These are phyloP conservation scores for Boletus subparvulus DNA, from an alignment of 768 basidiomycete species.

Conservation along the genomic window DNA sequence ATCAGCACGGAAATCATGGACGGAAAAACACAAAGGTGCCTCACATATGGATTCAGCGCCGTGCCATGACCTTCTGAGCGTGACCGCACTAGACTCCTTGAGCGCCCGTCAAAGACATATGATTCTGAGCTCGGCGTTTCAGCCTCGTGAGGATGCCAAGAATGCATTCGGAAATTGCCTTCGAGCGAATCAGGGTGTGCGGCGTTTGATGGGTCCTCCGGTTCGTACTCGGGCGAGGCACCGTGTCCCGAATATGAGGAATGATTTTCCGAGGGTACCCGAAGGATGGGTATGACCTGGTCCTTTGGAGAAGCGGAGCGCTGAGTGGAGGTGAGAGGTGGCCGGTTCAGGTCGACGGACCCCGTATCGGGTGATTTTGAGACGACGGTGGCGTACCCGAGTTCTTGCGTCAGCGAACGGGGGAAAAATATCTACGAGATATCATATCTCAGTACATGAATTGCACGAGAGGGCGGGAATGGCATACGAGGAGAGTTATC, in stretches of 20 bases:
- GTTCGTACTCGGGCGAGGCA: constrained; percentile 42
- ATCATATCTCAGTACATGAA: not conserved
- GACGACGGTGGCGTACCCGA: constrained; percentile 50
- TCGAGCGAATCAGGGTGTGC: constrained; percentile 19
- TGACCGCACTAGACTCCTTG: constrained; percentile 29
- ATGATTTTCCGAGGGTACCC: constrained; percentile 11
- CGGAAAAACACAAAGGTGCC: not conserved
- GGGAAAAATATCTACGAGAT: constrained; percentile 69
- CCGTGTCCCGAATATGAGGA: constrained; percentile 30
- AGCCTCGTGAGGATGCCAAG: constrained; percentile 17
- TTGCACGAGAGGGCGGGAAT: not conserved
- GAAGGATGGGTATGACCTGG: constrained; percentile 25
- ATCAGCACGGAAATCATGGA: constrained; percentile 7
- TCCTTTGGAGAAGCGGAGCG: constrained; percentile 26
- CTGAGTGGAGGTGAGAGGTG: not conserved
- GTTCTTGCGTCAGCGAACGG: constrained; percentile 63
- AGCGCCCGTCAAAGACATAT: constrained; percentile 30
- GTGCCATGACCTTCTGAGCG: constrained; percentile 29
- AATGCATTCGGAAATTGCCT: constrained; percentile 24
- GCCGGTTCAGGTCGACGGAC: constrained; percentile 22
- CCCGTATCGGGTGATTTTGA: constrained; percentile 31
- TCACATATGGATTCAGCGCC: constrained; percentile 32
- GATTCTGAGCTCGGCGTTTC: constrained; percentile 18
- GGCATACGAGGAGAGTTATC: constrained; percentile 71
- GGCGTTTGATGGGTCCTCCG: constrained; percentile 28